These are phyloP conservation scores for Sphagnum magellanicum DNA, from an alignment of 228 moss, liverwort and hornwort species.

Conservation along the genomic window DNA sequence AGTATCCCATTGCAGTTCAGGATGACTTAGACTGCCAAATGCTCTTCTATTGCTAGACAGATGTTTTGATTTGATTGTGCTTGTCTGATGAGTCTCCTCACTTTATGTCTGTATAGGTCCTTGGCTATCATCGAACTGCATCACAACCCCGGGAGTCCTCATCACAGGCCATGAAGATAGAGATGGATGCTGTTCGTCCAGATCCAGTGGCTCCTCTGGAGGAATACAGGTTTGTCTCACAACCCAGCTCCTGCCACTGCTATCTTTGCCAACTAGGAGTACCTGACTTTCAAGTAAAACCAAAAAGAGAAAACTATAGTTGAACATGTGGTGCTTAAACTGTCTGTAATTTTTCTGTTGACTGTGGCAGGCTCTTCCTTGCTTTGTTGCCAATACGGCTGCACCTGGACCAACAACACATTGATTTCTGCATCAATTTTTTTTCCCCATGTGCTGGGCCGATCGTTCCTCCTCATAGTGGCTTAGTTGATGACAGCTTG, in stretches of 20 bases:
- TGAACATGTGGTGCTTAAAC: too few species aligned
- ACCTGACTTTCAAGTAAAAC: too few species aligned
- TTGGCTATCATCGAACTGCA: constrained; percentile 83
- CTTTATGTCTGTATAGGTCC: constrained; percentile 36
- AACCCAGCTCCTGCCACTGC: too few species aligned
- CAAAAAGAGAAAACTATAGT: too few species aligned
- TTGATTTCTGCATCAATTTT: constrained; percentile 85
- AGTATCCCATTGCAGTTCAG: not conserved
- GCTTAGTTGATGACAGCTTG: constrained; percentile 43
- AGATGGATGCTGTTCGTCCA: constrained; percentile 96
- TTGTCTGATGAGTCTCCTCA: not conserved
- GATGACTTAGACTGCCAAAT: not conserved
- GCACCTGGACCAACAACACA: constrained; percentile 91
- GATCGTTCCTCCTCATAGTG: constrained; percentile 15
- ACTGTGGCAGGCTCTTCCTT: constrained; percentile 58
- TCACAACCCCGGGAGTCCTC: constrained; percentile 88
- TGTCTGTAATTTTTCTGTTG: not conserved
- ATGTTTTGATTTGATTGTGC: not conserved
- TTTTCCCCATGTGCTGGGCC: constrained; percentile 54
- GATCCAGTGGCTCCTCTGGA: constrained; percentile 79
- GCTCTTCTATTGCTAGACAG: not conserved
- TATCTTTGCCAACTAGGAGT: too few species aligned
- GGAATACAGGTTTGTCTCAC: constrained; percentile 72
- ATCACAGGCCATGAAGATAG: constrained; percentile 84
- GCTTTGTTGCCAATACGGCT: constrained; percentile 79